Base-by-base conservation (phyloP, 352 stramenopile genomes). In the Phytopythium oedochilum region DNA sequence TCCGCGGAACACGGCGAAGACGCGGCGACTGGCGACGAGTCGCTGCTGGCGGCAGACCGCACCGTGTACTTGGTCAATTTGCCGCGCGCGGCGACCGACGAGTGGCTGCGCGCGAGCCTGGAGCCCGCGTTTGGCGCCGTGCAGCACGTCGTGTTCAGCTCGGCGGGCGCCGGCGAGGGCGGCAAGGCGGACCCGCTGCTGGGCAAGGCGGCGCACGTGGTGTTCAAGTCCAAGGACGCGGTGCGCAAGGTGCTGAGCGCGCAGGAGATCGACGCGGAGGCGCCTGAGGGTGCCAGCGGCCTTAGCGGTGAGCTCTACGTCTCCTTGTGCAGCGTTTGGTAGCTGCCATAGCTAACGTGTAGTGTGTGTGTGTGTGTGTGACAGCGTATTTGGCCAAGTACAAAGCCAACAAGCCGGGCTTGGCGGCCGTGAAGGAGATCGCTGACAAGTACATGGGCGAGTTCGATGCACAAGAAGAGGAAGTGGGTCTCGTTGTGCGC, bases 41-140 rank as follows among this genome's bases (percentile, higher is more conserved):
- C 72, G 9, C 47, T 68, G 25, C 57, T 94, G 28, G 78, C 75
- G 15, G 54, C 72, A 4, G 74, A 81, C n/a, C 77, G 81, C 47
- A 90, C 83, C 11, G 79, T 75, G 38, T 92, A 89, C 62, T 36
- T 94, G 11, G 81, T 88, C 39, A 94, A 94, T 53, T 53, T 94
- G 53, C 83, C 81, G 18, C 31, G 39, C 1, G 53, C 38, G 14
- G 61, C 70, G 5, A 80, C 78, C 20, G 73, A 80, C 12, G 57
- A 76, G 22, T 89, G 77, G 78, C 65, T 93, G 45, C 70, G 74
- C 29, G 60, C 56, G 54, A 73, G 68, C 55, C 57, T 93, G 20
- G 63, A 71, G 55, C 48, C 69, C 9, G 51, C 86, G 17, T 53
- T 55, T 14, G 83, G 83, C 28, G 50, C 80, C 7, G 64, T 93